Conservation (phyloP, 2,329 filamentous ascomycete genomes). For the Aspergillus caelatus region DNA sequence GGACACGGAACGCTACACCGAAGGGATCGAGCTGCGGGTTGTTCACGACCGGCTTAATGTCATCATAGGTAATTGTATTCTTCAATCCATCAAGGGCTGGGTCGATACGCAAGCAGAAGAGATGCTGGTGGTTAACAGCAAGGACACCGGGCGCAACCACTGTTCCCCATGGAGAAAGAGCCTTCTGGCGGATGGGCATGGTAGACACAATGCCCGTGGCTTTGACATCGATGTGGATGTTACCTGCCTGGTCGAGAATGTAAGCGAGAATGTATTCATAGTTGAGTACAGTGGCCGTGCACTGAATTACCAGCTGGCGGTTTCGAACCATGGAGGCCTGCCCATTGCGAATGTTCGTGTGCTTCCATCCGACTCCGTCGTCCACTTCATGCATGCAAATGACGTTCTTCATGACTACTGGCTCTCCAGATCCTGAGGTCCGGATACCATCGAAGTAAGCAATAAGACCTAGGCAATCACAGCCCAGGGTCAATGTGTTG, state of each 20-base stretch:
- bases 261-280: conserved; percentile 72
- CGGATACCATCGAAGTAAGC: conserved; percentile 59
- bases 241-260: conserved; percentile 64
- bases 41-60: background rate
- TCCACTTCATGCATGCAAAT: conserved; percentile 72
- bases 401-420: conserved; percentile 45
- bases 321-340: conserved; percentile 64
- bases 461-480: conserved; percentile 68
- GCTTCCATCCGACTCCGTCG: conserved; percentile 70
- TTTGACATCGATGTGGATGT: background rate
- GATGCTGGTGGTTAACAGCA: conserved; percentile 71
- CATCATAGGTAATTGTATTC: conserved; percentile 49
- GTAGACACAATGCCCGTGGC: background rate
- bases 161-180: conserved; percentile 60
- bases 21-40: background rate
- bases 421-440: conserved; percentile 53
- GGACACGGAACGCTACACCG: background rate
- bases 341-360: conserved; percentile 68
- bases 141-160: conserved; percentile 66
- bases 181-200: conserved; percentile 54
- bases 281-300: conserved; percentile 69
- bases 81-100: conserved; percentile 61
- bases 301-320: conserved; percentile 67
- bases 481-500: conserved; percentile 68
- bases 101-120: conserved; percentile 68